Percentiles rank a stretch among this genome's conserved stretches.
Conservation (phyloP, 148 eudicot species). For the Spergularia marina region DNA sequence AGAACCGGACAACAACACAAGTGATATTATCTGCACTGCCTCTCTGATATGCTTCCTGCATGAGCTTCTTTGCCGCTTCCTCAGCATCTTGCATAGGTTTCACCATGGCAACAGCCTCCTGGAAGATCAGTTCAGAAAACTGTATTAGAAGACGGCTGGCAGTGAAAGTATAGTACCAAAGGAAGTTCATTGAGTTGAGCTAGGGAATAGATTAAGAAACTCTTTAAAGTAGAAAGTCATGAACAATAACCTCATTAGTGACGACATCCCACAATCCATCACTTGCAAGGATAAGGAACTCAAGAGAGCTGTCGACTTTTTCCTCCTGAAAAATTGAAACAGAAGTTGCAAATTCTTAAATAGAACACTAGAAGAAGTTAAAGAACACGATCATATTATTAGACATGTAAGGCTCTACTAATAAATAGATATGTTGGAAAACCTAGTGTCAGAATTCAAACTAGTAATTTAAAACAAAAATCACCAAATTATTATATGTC, state of each 20-base stretch:
- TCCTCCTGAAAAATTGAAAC: conserved; percentile 52
- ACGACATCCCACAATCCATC: conserved; percentile 97
- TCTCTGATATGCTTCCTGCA: conserved; percentile 84
- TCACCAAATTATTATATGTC: background rate
- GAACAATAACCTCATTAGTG: conserved; percentile 61
- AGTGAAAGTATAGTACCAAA: background rate
- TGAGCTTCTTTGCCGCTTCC: conserved; percentile 74
- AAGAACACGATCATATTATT: background rate
- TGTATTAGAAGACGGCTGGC: background rate
- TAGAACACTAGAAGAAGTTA: background rate
- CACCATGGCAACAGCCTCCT: conserved; percentile 85
- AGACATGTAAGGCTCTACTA: background rate
- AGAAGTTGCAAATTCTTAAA: background rate
- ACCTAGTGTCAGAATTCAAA: background rate
- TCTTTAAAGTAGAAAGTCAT: background rate
- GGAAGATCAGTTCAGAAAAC: background rate
- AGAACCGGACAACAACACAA: conserved; percentile 69
- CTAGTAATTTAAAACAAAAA: background rate
- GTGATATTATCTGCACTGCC: conserved; percentile 91
- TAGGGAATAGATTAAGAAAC: background rate
- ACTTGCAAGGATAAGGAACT: conserved; percentile 92
- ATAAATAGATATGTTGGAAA: background rate
- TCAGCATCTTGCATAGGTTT: conserved; percentile 74
- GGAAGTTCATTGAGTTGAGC: background rate
- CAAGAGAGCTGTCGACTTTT: conserved; percentile 75